phyloP scores from a whole-genome alignment of 495 filamentous ascomycete genomes.

The Talaromyces adpressus region DNA sequence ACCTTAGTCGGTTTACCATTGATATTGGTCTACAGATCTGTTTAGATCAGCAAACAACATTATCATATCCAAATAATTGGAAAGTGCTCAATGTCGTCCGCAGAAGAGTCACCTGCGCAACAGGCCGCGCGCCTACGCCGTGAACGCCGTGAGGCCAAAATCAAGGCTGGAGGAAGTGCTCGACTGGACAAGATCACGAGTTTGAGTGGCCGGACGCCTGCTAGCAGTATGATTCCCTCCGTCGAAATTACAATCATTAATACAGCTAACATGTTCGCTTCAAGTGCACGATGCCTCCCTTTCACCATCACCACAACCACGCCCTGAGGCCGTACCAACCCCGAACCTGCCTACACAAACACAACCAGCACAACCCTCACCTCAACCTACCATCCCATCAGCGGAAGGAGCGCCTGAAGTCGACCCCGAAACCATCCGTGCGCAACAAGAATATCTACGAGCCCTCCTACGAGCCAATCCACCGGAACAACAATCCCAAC shows the following conservation, averaged over 20 bases:
- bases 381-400: constrained; percentile 20
- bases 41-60: background rate
- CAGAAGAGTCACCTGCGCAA: constrained; percentile 51
- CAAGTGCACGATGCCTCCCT: constrained; percentile 27
- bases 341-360: constrained; percentile 1
- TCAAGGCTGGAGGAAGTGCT: constrained; percentile 70
- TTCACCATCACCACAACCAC: constrained; percentile 15
- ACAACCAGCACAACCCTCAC: constrained; percentile 17
- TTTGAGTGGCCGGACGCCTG: constrained; percentile 58
- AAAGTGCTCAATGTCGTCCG: constrained; percentile 23
- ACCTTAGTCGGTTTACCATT: no score
- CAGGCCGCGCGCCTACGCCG: constrained; percentile 78
- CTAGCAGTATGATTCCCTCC: constrained; percentile 24
- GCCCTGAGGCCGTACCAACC: constrained; percentile 4
- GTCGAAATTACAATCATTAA: background rate
- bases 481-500: constrained; percentile 27
- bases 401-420: constrained; percentile 6
- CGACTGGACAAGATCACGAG: constrained; percentile 82
- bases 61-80: background rate
- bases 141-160: constrained; percentile 84
- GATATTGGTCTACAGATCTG: background rate
- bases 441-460: constrained; percentile 38
- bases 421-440: constrained; percentile 24
- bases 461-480: constrained; percentile 31
- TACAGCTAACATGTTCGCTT: constrained; percentile 13